Percentiles rank a stretch among this genome's conserved stretches.
These are phyloP conservation scores for Eutrema japonicum DNA, from an alignment of 345 rosid species.

Conservation along the genomic window DNA sequence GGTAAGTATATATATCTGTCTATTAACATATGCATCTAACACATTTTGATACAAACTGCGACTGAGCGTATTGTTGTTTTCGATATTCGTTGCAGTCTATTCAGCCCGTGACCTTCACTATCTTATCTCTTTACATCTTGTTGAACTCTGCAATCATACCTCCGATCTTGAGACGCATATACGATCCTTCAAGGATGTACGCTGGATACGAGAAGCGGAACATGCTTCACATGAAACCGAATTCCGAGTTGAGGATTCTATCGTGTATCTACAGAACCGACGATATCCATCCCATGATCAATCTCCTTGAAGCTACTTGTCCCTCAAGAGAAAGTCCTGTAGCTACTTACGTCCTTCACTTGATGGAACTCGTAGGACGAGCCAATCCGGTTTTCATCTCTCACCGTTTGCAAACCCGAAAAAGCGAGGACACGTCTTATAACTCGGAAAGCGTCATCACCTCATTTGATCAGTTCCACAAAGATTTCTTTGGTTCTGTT, in stretches of 20 bases:
- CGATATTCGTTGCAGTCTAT: constrained; percentile 29
- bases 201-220: constrained; percentile 56
- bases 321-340: constrained; percentile 36
- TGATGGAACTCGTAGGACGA: constrained; percentile 43
- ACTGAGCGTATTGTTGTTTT: background rate
- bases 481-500: constrained; percentile 36
- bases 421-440: constrained; percentile 24
- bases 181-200: constrained; percentile 53
- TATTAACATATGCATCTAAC: background rate
- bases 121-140: constrained; percentile 37
- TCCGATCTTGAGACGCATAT: constrained; percentile 36
- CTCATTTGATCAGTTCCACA: constrained; percentile 40
- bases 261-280: constrained; percentile 54
- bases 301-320: constrained; percentile 44
- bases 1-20: constrained; percentile 29
- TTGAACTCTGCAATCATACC: constrained; percentile 42
- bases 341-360: constrained; percentile 38
- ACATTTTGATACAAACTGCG: background rate
- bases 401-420: constrained; percentile 39
- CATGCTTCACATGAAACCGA: constrained; percentile 41
- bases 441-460: constrained; percentile 33
- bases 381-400: constrained; percentile 40
- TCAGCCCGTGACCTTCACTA: constrained; percentile 33
- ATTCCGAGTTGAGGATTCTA: constrained; percentile 49
- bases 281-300: constrained; percentile 43